Evolutionary conservation across 495 filamentous ascomycete species (phyloP).

Genomic region (Tuber aestivum): DNA sequence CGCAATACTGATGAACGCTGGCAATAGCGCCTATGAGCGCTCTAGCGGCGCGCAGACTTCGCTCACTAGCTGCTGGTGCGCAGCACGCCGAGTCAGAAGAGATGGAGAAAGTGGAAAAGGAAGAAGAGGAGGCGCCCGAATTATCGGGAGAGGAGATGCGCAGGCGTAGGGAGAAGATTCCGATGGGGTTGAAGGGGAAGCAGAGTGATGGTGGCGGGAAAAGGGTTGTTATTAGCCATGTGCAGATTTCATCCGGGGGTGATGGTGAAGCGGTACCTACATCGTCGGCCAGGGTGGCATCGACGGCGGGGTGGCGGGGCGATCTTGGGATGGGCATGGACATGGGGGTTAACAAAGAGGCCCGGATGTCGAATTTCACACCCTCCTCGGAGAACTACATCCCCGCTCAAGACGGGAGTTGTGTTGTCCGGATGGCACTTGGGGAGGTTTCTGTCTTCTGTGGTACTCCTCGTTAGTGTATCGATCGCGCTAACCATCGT

Average conservation of each 20-base stretch:
- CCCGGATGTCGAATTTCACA: slow-evolving; percentile 41
- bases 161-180: slow-evolving; percentile 15
- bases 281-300: not conserved
- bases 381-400: slow-evolving; percentile 34
- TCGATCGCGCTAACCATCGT: slow-evolving; percentile 9
- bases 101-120: slow-evolving; percentile 5
- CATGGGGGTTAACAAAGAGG: slow-evolving; percentile 22
- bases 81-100: slow-evolving; percentile 5
- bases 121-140: not conserved
- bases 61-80: not conserved
- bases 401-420: slow-evolving; percentile 21
- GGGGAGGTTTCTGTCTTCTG: slow-evolving; percentile 25
- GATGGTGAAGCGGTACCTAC: not conserved
- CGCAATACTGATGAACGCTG: slow-evolving; percentile 6
- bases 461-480: not conserved
- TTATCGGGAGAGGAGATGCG: slow-evolving; percentile 3
- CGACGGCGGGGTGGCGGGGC: slow-evolving; percentile 13
- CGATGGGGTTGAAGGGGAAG: slow-evolving; percentile 22
- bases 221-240: not conserved
- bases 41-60: slow-evolving; percentile 32
- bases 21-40: slow-evolving; percentile 26
- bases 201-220: not conserved
- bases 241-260: not conserved
- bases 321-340: slow-evolving; percentile 22
- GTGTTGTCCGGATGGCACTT: slow-evolving; percentile 10